Percentiles rank a stretch among this genome's conserved stretches.
phyloP scores from a whole-genome alignment of 2,329 filamentous ascomycete species.

The Aspergillus glaucus region DNA sequence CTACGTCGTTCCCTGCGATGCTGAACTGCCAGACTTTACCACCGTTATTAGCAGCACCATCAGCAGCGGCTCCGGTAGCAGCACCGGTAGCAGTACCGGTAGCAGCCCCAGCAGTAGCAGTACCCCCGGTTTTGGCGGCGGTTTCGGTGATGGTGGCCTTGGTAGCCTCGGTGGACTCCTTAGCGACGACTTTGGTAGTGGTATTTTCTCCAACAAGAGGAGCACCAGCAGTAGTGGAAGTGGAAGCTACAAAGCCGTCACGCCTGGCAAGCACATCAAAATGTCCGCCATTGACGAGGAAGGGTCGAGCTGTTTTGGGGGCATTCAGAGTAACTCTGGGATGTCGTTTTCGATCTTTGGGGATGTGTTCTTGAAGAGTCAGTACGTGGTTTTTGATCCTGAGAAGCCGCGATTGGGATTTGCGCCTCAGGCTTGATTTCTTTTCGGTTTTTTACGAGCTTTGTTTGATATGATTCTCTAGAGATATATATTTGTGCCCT shows the following conservation, averaged over 20 bases:
- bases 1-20: constrained; percentile 49
- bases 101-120: background rate
- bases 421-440: constrained; percentile 27
- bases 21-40: constrained; percentile 49
- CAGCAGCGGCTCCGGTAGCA: background rate
- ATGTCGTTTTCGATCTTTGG: constrained; percentile 65
- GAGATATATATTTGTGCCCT: too few relatives aligned
- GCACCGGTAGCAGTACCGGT: background rate
- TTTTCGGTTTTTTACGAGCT: background rate
- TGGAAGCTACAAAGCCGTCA: constrained; percentile 42
- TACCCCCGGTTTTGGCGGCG: background rate
- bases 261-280: constrained; percentile 53
- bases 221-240: background rate
- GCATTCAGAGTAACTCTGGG: constrained; percentile 60
- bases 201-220: background rate
- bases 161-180: background rate
- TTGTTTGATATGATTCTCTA: too few relatives aligned
- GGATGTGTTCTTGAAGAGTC: constrained; percentile 70
- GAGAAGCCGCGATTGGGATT: constrained; percentile 44
- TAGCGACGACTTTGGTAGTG: background rate
- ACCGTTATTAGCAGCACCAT: constrained; percentile 35
- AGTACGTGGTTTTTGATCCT: constrained; percentile 67
- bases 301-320: constrained; percentile 61
- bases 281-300: constrained; percentile 39
- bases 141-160: background rate